Percentiles rank a stretch among this genome's conserved stretches.
Conservation (phyloP, 2,329 filamentous ascomycete genomes). For the Cadophora sp. region DNA sequence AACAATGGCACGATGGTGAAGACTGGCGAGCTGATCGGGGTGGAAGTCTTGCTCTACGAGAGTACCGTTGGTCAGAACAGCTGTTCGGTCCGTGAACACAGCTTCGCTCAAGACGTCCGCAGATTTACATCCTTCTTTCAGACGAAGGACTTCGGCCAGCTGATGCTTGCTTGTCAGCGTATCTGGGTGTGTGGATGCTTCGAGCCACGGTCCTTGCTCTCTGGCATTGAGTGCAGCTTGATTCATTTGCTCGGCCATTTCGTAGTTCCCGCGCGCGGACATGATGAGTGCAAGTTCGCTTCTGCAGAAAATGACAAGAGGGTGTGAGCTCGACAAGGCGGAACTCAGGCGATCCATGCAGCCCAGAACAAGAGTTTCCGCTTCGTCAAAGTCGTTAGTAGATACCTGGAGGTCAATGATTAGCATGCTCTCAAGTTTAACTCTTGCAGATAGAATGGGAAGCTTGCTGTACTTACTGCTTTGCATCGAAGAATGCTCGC, state of each 20-base stretch:
- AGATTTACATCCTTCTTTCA: constrained; percentile 36
- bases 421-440: neutral
- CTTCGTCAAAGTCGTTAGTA: constrained; percentile 34
- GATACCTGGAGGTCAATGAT: constrained; percentile 7
- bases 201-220: constrained; percentile 37
- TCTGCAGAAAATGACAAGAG: constrained; percentile 34
- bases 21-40: constrained; percentile 39
- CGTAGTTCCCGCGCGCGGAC: constrained; percentile 37
- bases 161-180: constrained; percentile 40
- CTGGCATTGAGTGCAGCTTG: constrained; percentile 29
- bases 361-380: constrained; percentile 32
- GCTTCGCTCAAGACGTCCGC: constrained; percentile 37
- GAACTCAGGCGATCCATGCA: constrained; percentile 32
- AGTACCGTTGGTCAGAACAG: constrained; percentile 36
- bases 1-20: constrained; percentile 39
- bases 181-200: constrained; percentile 38
- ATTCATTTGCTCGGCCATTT: constrained; percentile 37
- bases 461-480: constrained; percentile 23
- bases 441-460: neutral
- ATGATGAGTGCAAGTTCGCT: constrained; percentile 38
- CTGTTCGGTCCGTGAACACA: constrained; percentile 34
- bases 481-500: constrained; percentile 34
- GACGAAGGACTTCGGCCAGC: constrained; percentile 35
- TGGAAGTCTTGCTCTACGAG: constrained; percentile 37
- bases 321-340: constrained; percentile 34